Percentiles rank a stretch among this genome's conserved stretches.
These are phyloP conservation scores for Apiosordaria backusii DNA, from an alignment of 495 filamentous ascomycete species.

Conservation along the genomic window DNA sequence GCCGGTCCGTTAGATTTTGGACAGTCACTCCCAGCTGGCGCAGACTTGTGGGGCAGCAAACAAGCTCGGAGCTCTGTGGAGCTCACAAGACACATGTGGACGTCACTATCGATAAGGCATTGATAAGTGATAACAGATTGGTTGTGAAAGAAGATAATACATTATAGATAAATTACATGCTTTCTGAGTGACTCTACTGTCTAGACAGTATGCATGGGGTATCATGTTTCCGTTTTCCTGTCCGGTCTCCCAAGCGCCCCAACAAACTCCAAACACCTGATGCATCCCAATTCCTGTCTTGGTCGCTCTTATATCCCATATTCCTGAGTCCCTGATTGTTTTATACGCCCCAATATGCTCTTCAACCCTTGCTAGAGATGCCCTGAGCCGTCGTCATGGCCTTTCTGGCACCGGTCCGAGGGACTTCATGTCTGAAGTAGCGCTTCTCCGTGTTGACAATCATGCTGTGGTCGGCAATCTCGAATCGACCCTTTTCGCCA, in stretches of 20 bases:
- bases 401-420: slow-evolving; percentile 26
- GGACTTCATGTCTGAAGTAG: slow-evolving; percentile 36
- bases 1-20: slow-evolving; percentile 13
- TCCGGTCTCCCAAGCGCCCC: not conserved
- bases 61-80: not conserved
- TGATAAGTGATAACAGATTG: not conserved
- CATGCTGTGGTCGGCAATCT: slow-evolving; percentile 49
- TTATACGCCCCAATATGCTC: not conserved
- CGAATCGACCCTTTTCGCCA: slow-evolving; percentile 31
- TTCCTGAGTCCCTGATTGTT: not conserved
- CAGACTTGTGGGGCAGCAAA: not conserved
- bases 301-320: not conserved
- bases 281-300: not conserved
- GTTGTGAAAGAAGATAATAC: not conserved
- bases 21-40: not conserved
- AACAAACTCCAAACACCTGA: not conserved
- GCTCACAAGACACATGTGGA: not conserved
- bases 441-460: slow-evolving; percentile 43
- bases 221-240: slow-evolving; percentile 6
- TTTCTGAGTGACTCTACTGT: not conserved
- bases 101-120: not conserved
- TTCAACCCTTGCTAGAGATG: slow-evolving; percentile 15
- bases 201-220: not conserved
- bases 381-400: slow-evolving; percentile 12
- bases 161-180: not conserved